phyloP scores from a whole-genome alignment of 371 early-diverging fungal species.

The Actinomucor elegans region DNA sequence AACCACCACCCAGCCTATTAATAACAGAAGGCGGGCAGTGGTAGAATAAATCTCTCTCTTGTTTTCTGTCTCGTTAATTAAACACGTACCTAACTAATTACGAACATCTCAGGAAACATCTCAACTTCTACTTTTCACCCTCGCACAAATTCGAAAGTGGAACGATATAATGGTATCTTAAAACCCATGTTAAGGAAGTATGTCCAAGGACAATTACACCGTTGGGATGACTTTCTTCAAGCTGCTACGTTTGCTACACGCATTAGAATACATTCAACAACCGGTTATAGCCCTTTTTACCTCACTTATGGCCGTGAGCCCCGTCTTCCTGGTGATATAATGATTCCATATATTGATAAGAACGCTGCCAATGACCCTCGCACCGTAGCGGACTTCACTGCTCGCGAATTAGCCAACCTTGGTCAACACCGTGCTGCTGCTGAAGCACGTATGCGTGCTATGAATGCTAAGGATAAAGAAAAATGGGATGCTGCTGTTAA shows the following conservation, averaged over 20 bases:
- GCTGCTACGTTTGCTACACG: slow-evolving; percentile 8
- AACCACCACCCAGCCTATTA: no score
- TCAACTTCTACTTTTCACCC: no score
- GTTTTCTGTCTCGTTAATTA: no score
- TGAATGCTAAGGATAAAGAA: neutral
- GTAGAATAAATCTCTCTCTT: no score
- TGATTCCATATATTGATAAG: slow-evolving; percentile 22
- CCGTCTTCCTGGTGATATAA: slow-evolving; percentile 13
- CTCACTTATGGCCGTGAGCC: no score
- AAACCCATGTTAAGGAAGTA: slow-evolving; percentile 17
- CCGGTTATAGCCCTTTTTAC: slow-evolving; percentile 16
- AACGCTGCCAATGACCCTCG: slow-evolving; percentile 11
- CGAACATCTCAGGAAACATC: no score
- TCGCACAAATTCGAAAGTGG: no score
- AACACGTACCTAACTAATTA: no score
- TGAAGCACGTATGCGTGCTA: neutral
- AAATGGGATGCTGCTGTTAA: slow-evolving; percentile 7
- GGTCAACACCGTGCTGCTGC: no score
- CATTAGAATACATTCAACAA: slow-evolving; percentile 3
- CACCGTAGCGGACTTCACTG: no score
- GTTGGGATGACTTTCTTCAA: slow-evolving; percentile 16
- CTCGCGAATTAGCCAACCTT: no score
- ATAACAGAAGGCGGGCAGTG: no score
- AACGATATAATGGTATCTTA: neutral
- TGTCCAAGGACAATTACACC: neutral